Percentiles rank a stretch among this genome's conserved stretches.
Conservation (phyloP, 2,329 filamentous ascomycete genomes). For the Pseudofabraea citricarpa region DNA sequence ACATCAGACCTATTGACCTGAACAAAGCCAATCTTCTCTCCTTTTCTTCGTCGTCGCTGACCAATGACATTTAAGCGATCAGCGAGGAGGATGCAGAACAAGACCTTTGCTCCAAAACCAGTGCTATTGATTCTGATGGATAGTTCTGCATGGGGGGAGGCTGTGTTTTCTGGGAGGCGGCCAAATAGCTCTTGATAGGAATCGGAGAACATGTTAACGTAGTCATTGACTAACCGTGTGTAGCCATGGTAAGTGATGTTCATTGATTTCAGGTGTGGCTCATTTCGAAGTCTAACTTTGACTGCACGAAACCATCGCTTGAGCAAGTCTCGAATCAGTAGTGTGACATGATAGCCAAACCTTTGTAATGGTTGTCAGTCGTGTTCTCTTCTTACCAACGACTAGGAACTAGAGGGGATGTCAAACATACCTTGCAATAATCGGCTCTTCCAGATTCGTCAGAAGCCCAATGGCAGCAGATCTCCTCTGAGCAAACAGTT, state of each 20-base stretch:
- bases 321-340: conserved; percentile 5
- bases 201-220: conserved; percentile 8
- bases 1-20: conserved; percentile 5
- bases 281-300: neutral
- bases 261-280: conserved; percentile 3
- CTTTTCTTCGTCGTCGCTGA: neutral
- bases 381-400: neutral
- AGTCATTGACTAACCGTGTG: conserved; percentile 7
- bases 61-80: conserved; percentile 16
- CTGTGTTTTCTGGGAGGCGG: conserved; percentile 6
- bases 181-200: conserved; percentile 13
- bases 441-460: conserved; percentile 2
- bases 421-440: conserved; percentile 1
- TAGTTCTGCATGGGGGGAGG: conserved; percentile 1
- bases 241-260: conserved; percentile 7
- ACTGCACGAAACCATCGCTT: conserved; percentile 4
- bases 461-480: neutral
- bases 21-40: conserved; percentile 6
- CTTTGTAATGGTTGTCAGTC: neutral
- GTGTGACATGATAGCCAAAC: conserved; percentile 1
- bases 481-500: neutral
- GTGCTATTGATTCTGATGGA: conserved; percentile 13
- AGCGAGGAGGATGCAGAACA: conserved; percentile 18
- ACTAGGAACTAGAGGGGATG: neutral
- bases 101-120: conserved; percentile 15